phyloP scores from a whole-genome alignment of 345 rosid species.

The Moringa oleifera region DNA sequence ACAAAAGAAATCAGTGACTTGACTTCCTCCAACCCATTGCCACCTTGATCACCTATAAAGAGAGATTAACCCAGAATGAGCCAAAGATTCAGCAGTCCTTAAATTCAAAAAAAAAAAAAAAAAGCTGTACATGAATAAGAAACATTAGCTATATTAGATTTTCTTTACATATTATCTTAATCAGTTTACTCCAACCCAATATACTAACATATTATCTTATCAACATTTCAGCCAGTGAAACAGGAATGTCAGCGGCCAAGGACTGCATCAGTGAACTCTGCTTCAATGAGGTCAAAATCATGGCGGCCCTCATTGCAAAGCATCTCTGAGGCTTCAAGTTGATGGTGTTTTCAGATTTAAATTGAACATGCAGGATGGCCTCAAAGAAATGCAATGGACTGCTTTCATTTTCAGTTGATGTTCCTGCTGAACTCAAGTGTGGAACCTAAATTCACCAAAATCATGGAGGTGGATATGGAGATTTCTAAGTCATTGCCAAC shows the following conservation, averaged over 20 bases:
- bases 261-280: constrained; percentile 33
- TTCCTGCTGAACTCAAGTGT: constrained; percentile 10
- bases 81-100: not conserved
- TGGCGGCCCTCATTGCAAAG: constrained; percentile 90
- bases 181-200: not conserved
- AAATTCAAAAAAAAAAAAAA: not conserved
- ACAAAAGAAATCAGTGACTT: not conserved
- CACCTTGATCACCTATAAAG: not conserved
- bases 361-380: constrained; percentile 6
- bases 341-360: constrained; percentile 19
- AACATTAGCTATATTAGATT: not conserved
- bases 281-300: constrained; percentile 47
- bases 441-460: constrained; percentile 10
- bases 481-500: constrained; percentile 7
- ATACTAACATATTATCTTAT: not conserved
- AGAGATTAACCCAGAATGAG: not conserved
- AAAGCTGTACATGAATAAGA: not conserved
- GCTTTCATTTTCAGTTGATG: constrained; percentile 16
- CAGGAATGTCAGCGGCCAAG: constrained; percentile 48
- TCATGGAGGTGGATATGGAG: constrained; percentile 13
- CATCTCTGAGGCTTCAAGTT: constrained; percentile 70
- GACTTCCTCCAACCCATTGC: constrained; percentile 6
- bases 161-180: not conserved
- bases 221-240: constrained; percentile 34
- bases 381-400: constrained; percentile 10